Percentiles rank a stretch among this genome's conserved stretches.
Evolutionary conservation across 2,329 filamentous ascomycete species (phyloP).

Genomic region (Pestalotiopsis sp.): DNA sequence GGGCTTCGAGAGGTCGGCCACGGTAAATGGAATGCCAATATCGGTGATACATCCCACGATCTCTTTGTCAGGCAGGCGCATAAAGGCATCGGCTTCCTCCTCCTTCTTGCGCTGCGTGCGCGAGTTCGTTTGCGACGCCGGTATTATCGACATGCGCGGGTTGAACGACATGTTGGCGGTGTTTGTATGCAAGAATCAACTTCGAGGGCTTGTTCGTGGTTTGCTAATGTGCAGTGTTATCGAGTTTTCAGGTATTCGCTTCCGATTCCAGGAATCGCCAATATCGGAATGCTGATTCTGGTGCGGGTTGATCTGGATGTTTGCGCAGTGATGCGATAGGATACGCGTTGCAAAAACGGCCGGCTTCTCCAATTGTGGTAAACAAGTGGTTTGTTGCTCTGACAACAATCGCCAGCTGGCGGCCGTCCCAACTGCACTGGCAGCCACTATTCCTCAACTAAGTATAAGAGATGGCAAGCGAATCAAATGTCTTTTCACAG

Average conservation of each 20-base stretch:
- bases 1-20: slow-evolving; percentile 88
- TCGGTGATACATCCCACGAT: slow-evolving; percentile 97
- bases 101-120: slow-evolving; percentile 59
- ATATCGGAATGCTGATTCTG: neutral
- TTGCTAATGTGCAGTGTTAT: neutral
- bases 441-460: neutral
- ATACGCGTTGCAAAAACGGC: neutral
- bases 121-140: slow-evolving; percentile 52
- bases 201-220: neutral
- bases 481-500: neutral
- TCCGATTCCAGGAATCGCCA: neutral
- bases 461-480: too few relatives aligned
- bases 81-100: slow-evolving; percentile 61
- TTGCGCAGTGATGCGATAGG: neutral
- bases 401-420: slow-evolving; percentile 14
- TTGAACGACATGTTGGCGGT: slow-evolving; percentile 58
- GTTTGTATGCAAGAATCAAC: neutral
- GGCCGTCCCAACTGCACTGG: neutral
- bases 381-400: slow-evolving; percentile 12
- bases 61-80: slow-evolving; percentile 69
- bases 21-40: slow-evolving; percentile 87
- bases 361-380: neutral
- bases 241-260: neutral
- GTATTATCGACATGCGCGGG: slow-evolving; percentile 63
- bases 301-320: neutral